phyloP scores from a whole-genome alignment of 2,329 filamentous ascomycete genomes.

The Aspergillus proliferans region DNA sequence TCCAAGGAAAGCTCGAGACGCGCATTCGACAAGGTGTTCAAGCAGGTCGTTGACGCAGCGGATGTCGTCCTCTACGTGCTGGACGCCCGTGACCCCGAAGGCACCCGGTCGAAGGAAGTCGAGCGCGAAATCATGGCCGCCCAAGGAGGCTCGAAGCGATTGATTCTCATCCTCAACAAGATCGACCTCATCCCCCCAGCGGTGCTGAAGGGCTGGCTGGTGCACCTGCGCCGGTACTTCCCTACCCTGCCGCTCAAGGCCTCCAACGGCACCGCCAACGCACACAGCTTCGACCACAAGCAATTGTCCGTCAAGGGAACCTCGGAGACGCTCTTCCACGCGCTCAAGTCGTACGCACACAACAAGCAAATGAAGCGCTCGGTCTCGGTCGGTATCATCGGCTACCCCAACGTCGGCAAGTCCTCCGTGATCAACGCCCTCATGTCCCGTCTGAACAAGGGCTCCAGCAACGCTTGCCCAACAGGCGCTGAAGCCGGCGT shows the following conservation, averaged over 20 bases:
- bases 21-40: slow-evolving; percentile 94
- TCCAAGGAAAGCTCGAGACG: slow-evolving; percentile 63
- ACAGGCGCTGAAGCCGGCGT: slow-evolving; percentile 88
- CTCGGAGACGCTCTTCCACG: slow-evolving; percentile 75
- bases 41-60: slow-evolving; percentile 79
- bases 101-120: slow-evolving; percentile 82
- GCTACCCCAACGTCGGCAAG: slow-evolving; percentile 94
- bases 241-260: slow-evolving; percentile 85
- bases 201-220: slow-evolving; percentile 77
- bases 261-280: slow-evolving; percentile 73
- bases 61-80: slow-evolving; percentile 91
- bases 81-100: slow-evolving; percentile 84
- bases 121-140: slow-evolving; percentile 90
- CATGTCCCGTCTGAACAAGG: slow-evolving; percentile 64
- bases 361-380: slow-evolving; percentile 79
- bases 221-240: slow-evolving; percentile 80
- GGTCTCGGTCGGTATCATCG: slow-evolving; percentile 86
- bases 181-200: slow-evolving; percentile 81
- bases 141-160: slow-evolving; percentile 71
- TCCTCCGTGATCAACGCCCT: slow-evolving; percentile 94
- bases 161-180: slow-evolving; percentile 93
- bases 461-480: slow-evolving; percentile 64
- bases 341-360: slow-evolving; percentile 82
- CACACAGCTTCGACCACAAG: slow-evolving; percentile 87
- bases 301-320: slow-evolving; percentile 82